Conservation (phyloP, 345 rosid species). For the Reutealis trisperma region DNA sequence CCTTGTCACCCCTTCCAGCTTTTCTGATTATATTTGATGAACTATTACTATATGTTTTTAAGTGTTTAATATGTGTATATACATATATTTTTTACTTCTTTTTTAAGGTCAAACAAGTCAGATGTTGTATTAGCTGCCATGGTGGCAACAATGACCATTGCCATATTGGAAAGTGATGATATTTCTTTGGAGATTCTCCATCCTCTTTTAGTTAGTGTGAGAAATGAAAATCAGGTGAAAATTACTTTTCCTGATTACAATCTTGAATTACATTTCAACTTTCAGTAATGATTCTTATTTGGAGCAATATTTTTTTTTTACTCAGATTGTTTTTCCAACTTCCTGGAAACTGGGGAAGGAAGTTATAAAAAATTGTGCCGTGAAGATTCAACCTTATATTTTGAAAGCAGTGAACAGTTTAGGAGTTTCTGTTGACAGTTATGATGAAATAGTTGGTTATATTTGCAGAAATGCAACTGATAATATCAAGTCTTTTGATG, state of each 20-base stretch:
- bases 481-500: slow-evolving; percentile 3
- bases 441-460: slow-evolving; percentile 6
- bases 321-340: slow-evolving; percentile 6
- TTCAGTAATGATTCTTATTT: neutral
- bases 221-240: slow-evolving; percentile 18
- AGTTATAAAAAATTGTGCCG: slow-evolving; percentile 10
- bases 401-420: slow-evolving; percentile 9
- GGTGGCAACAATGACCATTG: slow-evolving; percentile 15
- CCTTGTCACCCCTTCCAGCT: neutral
- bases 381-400: slow-evolving; percentile 8
- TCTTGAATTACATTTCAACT: neutral
- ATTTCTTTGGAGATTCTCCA: slow-evolving; percentile 13
- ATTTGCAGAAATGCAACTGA: slow-evolving; percentile 15
- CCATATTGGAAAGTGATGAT: slow-evolving; percentile 16
- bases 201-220: slow-evolving; percentile 12
- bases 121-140: slow-evolving; percentile 12
- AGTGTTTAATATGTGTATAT: neutral
- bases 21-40: neutral
- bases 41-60: neutral
- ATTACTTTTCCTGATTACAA: neutral
- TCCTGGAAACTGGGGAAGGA: slow-evolving; percentile 13
- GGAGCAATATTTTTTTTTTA: neutral
- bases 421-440: slow-evolving; percentile 10
- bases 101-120: slow-evolving; percentile 15
- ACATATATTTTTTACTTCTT: neutral